Percentiles rank a stretch among this genome's conserved stretches.
These are phyloP conservation scores for Camellia lanceoleosa DNA, from an alignment of 148 eudicot genomes.

Conservation along the genomic window DNA sequence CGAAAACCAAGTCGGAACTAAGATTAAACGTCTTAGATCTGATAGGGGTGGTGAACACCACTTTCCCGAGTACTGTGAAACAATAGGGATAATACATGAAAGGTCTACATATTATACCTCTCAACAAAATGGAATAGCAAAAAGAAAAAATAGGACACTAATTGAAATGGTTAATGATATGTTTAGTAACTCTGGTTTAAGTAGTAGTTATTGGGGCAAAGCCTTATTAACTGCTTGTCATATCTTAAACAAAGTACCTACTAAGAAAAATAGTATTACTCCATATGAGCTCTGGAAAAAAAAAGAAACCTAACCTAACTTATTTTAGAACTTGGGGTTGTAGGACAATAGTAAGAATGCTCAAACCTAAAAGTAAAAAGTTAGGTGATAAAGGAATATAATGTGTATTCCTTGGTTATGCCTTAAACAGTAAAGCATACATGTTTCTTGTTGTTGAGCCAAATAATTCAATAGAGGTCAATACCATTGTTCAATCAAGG, in stretches of 20 bases:
- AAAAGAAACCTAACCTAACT: neutral
- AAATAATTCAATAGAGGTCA: neutral
- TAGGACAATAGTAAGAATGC: neutral
- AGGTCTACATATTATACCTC: neutral
- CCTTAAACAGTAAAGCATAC: too few species aligned
- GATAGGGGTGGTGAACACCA: neutral
- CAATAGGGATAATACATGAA: neutral
- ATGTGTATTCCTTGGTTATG: too few species aligned
- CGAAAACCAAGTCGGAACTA: neutral
- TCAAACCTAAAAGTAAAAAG: neutral
- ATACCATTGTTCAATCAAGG: neutral
- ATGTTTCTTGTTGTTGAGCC: too few species aligned
- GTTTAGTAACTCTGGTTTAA: neutral
- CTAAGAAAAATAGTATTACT: neutral
- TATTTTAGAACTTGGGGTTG: neutral
- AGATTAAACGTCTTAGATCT: neutral
- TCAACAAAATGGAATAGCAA: neutral
- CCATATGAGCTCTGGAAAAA: neutral
- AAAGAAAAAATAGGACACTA: neutral
- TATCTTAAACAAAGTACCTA: slow-evolving; percentile 5
- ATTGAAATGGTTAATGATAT: slow-evolving; percentile 1
- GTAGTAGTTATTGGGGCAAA: neutral
- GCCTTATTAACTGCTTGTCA: neutral
- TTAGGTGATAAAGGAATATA: neutral
- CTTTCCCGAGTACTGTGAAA: neutral